A percentile compares a stretch with the other conserved stretches of the same genome.
phyloP scores from a whole-genome alignment of 768 basidiomycete genomes.

The Pisolithus marmoratus region DNA sequence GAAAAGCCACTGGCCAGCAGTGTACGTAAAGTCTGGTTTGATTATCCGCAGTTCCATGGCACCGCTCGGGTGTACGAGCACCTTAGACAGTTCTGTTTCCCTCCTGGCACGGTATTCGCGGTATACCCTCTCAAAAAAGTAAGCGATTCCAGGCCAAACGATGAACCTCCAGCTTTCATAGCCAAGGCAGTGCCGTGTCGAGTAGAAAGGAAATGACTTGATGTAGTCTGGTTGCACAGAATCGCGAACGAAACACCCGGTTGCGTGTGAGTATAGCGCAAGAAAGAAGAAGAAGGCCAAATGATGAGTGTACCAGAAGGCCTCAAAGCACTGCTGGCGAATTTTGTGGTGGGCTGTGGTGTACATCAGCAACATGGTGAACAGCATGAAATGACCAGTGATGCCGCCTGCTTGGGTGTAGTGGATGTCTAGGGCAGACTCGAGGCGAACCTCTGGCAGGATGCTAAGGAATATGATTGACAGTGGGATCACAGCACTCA shows the following conservation, averaged over 20 bases:
- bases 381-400: slow-evolving; percentile 92
- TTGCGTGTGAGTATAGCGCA: slow-evolving; percentile 83
- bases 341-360: slow-evolving; percentile 87
- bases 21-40: slow-evolving; percentile 90
- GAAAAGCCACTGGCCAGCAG: slow-evolving; percentile 89
- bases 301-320: slow-evolving; percentile 96
- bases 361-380: slow-evolving; percentile 92
- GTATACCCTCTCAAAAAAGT: slow-evolving; percentile 82
- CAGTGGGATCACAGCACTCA: slow-evolving; percentile 32
- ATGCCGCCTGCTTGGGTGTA: slow-evolving; percentile 88
- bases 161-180: slow-evolving; percentile 89
- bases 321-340: slow-evolving; percentile 86
- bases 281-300: slow-evolving; percentile 94
- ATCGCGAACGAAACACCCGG: slow-evolving; percentile 94
- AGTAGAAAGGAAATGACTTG: slow-evolving; percentile 79
- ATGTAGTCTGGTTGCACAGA: slow-evolving; percentile 66
- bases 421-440: slow-evolving; percentile 77
- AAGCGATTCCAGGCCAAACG: slow-evolving; percentile 88
- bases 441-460: slow-evolving; percentile 66
- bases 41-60: slow-evolving; percentile 92
- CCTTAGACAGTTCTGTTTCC: slow-evolving; percentile 75
- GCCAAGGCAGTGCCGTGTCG: slow-evolving; percentile 81
- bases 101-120: slow-evolving; percentile 78
- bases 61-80: slow-evolving; percentile 85
- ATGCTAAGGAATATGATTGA: not conserved